Evolutionary conservation across 768 basidiomycete genomes (phyloP).

Genomic region (Austroboletus eburneus): DNA sequence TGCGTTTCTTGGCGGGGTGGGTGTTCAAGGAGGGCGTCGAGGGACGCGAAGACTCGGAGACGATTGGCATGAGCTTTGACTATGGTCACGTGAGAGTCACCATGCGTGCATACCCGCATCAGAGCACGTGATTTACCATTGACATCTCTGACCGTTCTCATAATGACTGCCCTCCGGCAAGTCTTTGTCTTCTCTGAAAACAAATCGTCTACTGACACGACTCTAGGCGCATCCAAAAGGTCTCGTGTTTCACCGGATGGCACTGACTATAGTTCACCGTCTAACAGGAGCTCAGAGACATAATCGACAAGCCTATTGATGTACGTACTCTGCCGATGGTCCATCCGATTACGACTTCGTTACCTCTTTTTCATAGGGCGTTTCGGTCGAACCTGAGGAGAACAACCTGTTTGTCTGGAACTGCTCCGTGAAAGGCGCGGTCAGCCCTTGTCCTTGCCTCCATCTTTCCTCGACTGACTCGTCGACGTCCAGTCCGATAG

Average conservation of each 20-base stretch:
- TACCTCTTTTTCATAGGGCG: conserved; percentile 41
- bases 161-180: conserved; percentile 41
- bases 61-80: conserved; percentile 13
- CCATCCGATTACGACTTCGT: conserved; percentile 8
- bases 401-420: conserved; percentile 77
- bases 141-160: conserved; percentile 7
- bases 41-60: conserved; percentile 32
- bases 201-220: conserved; percentile 18
- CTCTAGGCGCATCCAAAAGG: conserved; percentile 72
- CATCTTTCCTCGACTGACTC: conserved; percentile 2
- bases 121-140: conserved; percentile 17
- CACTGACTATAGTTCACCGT: conserved; percentile 5
- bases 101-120: too few relatives aligned
- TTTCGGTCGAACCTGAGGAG: conserved; percentile 60
- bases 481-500: conserved; percentile 53
- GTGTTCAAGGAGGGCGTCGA: conserved; percentile 26
- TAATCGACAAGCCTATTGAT: conserved; percentile 59
- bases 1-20: conserved; percentile 44
- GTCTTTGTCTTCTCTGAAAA: conserved; percentile 4
- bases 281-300: conserved; percentile 60
- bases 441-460: conserved; percentile 33
- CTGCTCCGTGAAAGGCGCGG: conserved; percentile 70
- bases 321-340: conserved; percentile 36
- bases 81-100: conserved; percentile 23
- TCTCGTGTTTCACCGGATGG: conserved; percentile 23